Evolutionary conservation across 371 early-diverging fungal species (phyloP), one percentile per base, ranked within the genome.

Genomic region (Mortierella sp.): DNA sequence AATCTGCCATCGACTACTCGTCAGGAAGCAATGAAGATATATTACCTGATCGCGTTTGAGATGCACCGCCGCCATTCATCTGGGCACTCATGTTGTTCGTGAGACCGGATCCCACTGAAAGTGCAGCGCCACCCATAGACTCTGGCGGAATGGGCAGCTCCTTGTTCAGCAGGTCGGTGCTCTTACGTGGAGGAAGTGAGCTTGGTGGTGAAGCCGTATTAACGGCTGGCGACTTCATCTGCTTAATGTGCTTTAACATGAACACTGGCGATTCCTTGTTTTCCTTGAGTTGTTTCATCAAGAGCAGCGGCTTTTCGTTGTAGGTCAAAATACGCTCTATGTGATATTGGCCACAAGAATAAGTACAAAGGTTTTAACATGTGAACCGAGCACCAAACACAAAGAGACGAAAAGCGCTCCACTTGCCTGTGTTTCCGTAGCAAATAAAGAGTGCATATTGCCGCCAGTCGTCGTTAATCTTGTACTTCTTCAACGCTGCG

Each of bases 401-500:
- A 29, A 46, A 41, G 14, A 47, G 29, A 14, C 22, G 19, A 22
- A 39, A 1, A 17, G 16, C 28, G 22, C 28, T 3, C 28, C 39
- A 78, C 84, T 22, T 29, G 67, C 73, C 73, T 67, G 81, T 74
- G n/a, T 82, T 74, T 8, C 89, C 88, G 54, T 84, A 88, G 39
- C 85, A 84, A 29, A 96, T 88, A 81, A 94, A 92, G 22, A 96
- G 79, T 2, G 91, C 87, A 74, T 95, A 96, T 59, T 94, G 86
- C 57, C 88, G 86, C 95, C 94, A 95, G 64, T 94, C 91, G 71
- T 94, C 95, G 39, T 77, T 70, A 22, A 98, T 91, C 67, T 96
- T 95, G 83, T 95, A 97, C 80, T 96, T 96, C 58, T 91, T 91
- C 46, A 98, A 80, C 0, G 94, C 93, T 10, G 91, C 92, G 5